Conservation (phyloP, 306 rosid genomes). For the Trichosanthes cucumerina region DNA sequence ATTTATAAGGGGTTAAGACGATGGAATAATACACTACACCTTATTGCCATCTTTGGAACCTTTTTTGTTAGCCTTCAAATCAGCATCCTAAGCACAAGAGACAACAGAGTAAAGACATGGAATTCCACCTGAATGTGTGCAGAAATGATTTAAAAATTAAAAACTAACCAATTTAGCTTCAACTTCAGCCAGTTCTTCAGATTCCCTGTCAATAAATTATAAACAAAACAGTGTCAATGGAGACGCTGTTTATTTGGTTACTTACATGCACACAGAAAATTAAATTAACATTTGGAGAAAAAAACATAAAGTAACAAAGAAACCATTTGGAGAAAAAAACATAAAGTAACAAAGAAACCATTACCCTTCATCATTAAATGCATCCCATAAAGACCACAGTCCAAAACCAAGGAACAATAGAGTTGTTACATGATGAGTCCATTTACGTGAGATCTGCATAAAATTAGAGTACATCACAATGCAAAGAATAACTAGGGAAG, state of each 20-base stretch:
- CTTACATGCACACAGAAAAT: constrained; percentile 8
- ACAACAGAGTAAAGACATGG: constrained; percentile 4
- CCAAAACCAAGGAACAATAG: constrained; percentile 78
- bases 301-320: not conserved
- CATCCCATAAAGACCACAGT: constrained; percentile 87
- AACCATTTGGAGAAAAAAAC: constrained; percentile 19
- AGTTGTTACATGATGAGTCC: constrained; percentile 83
- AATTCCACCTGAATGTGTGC: not conserved
- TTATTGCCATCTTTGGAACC: constrained; percentile 39
- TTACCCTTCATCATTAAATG: constrained; percentile 61
- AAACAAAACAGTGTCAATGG: constrained; percentile 8
- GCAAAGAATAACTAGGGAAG: not conserved
- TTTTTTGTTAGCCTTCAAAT: constrained; percentile 41
- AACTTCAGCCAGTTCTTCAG: constrained; percentile 87
- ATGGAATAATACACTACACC: constrained; percentile 29
- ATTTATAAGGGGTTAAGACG: not conserved
- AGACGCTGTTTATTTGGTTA: not conserved
- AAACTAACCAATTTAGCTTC: constrained; percentile 73
- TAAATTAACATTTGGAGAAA: not conserved
- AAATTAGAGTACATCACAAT: constrained; percentile 5
- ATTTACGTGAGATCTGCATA: constrained; percentile 66
- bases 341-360: constrained; percentile 7
- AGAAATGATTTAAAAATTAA: not conserved
- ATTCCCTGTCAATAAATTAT: constrained; percentile 45
- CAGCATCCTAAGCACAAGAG: constrained; percentile 36